These are phyloP conservation scores for Hibiscus syriacus DNA, from an alignment of 345 rosid genomes.

Conservation along the genomic window DNA sequence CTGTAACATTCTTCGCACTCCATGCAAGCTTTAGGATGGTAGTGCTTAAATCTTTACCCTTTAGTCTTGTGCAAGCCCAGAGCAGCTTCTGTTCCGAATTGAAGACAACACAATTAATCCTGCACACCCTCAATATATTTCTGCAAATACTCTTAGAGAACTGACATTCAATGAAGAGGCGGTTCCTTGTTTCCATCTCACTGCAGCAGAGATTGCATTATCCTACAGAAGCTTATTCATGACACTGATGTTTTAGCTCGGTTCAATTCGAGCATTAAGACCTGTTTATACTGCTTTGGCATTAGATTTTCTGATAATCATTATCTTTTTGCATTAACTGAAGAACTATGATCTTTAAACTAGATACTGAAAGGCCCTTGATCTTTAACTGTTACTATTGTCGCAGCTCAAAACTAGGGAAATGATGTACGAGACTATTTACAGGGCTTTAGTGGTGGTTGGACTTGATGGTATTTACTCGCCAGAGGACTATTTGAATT, in stretches of 20 bases:
- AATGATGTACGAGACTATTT: slow-evolving; percentile 94
- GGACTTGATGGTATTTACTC: slow-evolving; percentile 61
- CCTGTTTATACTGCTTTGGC: background rate
- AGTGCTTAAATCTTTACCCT: no score
- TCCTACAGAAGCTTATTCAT: background rate
- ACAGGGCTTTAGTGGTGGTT: slow-evolving; percentile 74
- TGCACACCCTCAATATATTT: no score
- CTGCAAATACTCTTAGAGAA: no score
- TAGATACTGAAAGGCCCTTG: background rate
- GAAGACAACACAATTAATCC: no score
- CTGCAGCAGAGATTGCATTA: no score
- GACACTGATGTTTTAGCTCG: background rate
- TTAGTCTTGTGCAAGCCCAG: no score
- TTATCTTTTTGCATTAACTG: background rate
- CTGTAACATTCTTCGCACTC: no score
- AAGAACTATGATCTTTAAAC: background rate
- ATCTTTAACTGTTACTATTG: slow-evolving; percentile 1
- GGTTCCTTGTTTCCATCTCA: no score
- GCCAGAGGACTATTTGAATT: slow-evolving; percentile 84
- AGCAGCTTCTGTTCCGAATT: no score
- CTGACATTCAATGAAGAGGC: no score
- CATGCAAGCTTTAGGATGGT: no score
- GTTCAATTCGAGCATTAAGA: background rate
- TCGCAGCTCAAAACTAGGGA: slow-evolving; percentile 93
- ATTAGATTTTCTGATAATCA: background rate